Evolutionary conservation across 768 basidiomycete species (phyloP).

Genomic region (Dioszegia aurantiaca): DNA sequence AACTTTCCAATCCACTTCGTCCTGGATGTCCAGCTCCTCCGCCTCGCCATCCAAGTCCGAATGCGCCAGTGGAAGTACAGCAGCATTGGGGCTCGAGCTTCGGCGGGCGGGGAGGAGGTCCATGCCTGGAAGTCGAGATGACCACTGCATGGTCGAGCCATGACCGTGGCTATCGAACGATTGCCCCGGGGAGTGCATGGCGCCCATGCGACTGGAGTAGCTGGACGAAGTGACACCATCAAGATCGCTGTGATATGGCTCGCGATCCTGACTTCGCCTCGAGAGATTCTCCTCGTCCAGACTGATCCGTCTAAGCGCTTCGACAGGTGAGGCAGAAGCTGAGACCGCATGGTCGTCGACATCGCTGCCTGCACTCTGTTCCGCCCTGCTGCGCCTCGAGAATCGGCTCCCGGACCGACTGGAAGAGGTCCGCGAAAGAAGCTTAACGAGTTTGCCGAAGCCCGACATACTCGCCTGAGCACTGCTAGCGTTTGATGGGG

Average conservation of each 20-base stretch:
- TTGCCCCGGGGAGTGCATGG: constrained; percentile 8
- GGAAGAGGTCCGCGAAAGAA: constrained; percentile 35
- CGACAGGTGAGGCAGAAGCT: not conserved
- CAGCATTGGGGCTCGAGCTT: constrained; percentile 8
- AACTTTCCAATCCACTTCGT: constrained; percentile 45
- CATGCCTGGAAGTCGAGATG: constrained; percentile 19
- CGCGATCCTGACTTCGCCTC: not conserved
- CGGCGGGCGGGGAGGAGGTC: constrained; percentile 5
- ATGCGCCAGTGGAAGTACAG: not conserved
- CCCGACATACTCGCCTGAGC: constrained; percentile 17
- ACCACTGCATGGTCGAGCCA: constrained; percentile 17
- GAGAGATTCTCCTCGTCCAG: constrained; percentile 4
- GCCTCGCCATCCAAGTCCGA: constrained; percentile 1
- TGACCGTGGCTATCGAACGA: constrained; percentile 19
- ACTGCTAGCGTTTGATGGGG: constrained; percentile 45
- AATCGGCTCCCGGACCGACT: constrained; percentile 11
- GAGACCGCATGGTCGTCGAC: constrained; percentile 7
- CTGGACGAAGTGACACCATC: constrained; percentile 12
- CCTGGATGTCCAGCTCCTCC: constrained; percentile 20
- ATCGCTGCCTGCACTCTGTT: constrained; percentile 5
- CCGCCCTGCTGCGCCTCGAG: constrained; percentile 5
- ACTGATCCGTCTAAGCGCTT: constrained; percentile 2
- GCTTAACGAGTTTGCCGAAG: constrained; percentile 37
- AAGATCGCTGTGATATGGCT: not conserved
- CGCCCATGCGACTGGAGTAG: constrained; percentile 7